Base-by-base conservation (phyloP, 345 rosid species). In the Lagerstroemia speciosa region DNA sequence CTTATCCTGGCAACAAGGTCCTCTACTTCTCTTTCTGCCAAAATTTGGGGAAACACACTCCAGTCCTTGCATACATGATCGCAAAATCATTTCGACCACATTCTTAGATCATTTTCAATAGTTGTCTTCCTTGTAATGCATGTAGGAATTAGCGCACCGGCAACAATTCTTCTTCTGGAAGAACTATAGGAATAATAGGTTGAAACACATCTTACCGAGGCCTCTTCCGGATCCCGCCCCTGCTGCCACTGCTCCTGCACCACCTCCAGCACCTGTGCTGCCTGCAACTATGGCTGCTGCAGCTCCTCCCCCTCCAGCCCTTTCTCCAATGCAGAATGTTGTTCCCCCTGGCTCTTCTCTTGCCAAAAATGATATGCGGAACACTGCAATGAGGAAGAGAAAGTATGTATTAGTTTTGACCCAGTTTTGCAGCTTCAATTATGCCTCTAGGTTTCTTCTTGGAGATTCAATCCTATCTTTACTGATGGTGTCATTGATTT, bases 161-260 rank as follows among this genome's bases (percentile, higher is more conserved):
- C 98, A 92, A 78, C 97, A 95, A 75, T 95, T 95, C 83, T 95
- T 84, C 75, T 95, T 76, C 75, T 95, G 98, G 99, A 95, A 95
- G 85, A 95, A 95, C 84, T 86, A 95, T 70, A 83, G 97, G 74
- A 95, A 88, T 84, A 95, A 95, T 73, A 76, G 97, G 67, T 72
- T 95, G 81, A 92, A 88, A 75, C 97, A 92, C 87, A 92, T 95
- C 69, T 72, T 85, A 78, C 98, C 97, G 3, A 85, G 91, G 81
- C 88, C 92, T 65, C 94, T 89, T 78, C 97, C 97, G n/a, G 99
- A 95, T 73, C 86, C 89, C 74, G 73, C 69, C 64, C 77, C 87
- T 68, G 83, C 83, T 26, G 83, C 84, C 57, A 70, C 83, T 14
- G 63, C 82, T 65, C 60, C 80, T 43, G 65, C 79, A 65, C 74